These are phyloP conservation scores for Tuber aestivum DNA, from an alignment of 495 filamentous ascomycete species.

Conservation along the genomic window DNA sequence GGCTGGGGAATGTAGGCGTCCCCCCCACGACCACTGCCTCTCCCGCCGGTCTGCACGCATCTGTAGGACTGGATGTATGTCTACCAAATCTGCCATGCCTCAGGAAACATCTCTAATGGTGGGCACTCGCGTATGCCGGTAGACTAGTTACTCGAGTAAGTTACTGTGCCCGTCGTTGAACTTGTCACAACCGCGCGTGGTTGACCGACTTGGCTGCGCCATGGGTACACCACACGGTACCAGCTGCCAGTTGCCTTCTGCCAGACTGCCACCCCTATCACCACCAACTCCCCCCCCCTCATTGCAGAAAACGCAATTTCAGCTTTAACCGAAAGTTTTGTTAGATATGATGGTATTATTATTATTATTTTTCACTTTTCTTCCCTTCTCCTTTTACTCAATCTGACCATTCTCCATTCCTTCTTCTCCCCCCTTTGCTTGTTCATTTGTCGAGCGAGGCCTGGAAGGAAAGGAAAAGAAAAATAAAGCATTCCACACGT, in stretches of 20 bases:
- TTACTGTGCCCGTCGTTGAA: not conserved
- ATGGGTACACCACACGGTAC: slow-evolving; percentile 11
- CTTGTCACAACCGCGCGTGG: slow-evolving; percentile 27
- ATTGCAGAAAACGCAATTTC: not conserved
- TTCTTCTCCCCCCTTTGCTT: not conserved
- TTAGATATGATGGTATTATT: not conserved
- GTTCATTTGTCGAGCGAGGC: not conserved
- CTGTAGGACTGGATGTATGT: not conserved
- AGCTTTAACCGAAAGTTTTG: slow-evolving; percentile 15
- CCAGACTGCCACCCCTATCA: not conserved
- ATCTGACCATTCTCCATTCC: not conserved
- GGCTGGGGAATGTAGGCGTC: not conserved
- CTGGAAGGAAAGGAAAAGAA: not conserved
- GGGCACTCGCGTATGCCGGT: slow-evolving; percentile 12
- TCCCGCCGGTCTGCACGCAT: not conserved
- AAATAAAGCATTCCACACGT: not conserved
- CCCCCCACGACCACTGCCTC: not conserved
- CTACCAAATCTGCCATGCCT: not conserved
- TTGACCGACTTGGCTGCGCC: not conserved
- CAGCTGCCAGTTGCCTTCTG: not conserved
- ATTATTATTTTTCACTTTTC: not conserved
- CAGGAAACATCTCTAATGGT: not conserved
- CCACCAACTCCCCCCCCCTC: not conserved
- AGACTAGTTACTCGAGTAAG: too few relatives aligned
- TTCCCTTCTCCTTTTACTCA: not conserved